Percentiles rank a stretch among this genome's conserved stretches.
phyloP scores from a whole-genome alignment of 306 rosid species.

The Myrica gale region DNA sequence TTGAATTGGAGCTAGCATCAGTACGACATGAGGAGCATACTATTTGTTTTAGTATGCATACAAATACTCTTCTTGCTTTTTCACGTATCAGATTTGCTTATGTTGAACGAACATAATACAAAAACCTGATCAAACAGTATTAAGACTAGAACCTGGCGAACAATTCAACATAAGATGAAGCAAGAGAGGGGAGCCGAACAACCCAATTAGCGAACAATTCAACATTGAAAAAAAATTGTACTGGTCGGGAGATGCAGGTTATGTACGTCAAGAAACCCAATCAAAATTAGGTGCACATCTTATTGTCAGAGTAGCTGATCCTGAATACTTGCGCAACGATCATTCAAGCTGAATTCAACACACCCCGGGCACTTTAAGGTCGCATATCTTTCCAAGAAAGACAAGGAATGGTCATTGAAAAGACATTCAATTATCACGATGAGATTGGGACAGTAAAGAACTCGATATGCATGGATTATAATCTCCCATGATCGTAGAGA shows the following conservation, averaged over 20 bases:
- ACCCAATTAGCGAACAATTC: no score
- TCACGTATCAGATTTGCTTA: background rate
- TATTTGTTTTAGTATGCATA: background rate
- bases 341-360: background rate
- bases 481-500: slow-evolving; percentile 13
- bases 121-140: background rate
- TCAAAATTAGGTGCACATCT: background rate
- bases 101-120: background rate
- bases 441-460: slow-evolving; percentile 6
- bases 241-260: background rate
- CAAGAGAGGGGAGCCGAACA: no score
- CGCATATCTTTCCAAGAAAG: background rate
- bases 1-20: background rate
- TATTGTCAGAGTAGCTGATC: background rate
- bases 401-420: background rate
- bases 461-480: slow-evolving; percentile 8
- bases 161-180: background rate
- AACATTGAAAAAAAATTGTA: background rate
- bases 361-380: background rate
- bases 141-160: background rate
- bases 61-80: background rate
- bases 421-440: background rate
- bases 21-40: background rate
- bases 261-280: background rate
- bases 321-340: background rate